Conservation (phyloP, 176 grass and related monocot species). For the Alloteropsis semialata region DNA sequence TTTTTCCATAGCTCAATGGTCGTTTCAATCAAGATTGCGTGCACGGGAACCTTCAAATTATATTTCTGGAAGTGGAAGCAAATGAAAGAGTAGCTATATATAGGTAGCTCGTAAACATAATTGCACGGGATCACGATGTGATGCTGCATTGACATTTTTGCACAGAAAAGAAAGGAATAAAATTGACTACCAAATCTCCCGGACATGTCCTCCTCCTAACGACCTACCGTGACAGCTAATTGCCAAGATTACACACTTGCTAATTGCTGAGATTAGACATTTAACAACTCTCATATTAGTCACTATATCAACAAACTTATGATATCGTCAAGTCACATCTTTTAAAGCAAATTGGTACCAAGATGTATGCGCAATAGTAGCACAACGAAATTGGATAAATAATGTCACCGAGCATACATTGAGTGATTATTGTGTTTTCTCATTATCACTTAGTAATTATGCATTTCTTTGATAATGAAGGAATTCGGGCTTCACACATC, state of each 20-base stretch:
- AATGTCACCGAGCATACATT: no score
- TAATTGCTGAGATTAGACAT: background rate
- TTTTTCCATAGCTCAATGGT: no score
- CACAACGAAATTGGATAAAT: no score
- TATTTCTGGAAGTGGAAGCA: conserved; percentile 6
- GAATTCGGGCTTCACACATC: no score
- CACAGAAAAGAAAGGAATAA: background rate
- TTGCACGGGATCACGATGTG: background rate
- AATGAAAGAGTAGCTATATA: background rate
- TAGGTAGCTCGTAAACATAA: background rate
- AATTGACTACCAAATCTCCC: background rate
- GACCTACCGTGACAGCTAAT: background rate
- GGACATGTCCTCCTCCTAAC: background rate
- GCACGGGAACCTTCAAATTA: background rate
- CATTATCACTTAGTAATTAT: no score
- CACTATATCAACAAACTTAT: no score
- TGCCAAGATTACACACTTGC: background rate
- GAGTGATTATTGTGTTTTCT: no score
- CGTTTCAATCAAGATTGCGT: background rate
- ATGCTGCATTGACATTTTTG: background rate
- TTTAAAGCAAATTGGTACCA: no score
- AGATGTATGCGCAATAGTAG: no score
- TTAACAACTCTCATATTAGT: background rate
- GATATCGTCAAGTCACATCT: no score
- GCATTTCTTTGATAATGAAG: no score